Evolutionary conservation across 176 grass and related monocot genomes (phyloP).

Genomic region (Phragmites australis): DNA sequence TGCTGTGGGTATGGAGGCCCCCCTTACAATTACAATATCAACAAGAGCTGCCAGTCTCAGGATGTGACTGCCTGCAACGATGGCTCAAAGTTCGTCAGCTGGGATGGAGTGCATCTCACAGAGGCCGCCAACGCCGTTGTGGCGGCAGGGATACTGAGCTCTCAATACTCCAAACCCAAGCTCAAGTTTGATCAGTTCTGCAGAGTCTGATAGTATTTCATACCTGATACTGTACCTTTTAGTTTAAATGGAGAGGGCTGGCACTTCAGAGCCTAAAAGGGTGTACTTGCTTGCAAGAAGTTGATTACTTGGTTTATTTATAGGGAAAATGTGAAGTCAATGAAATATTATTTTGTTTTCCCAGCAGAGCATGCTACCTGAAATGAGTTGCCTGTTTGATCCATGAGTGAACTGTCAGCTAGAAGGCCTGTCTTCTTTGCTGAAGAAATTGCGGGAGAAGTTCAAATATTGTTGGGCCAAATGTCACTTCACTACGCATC

Average conservation of each 20-base stretch:
- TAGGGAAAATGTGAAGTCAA: not conserved
- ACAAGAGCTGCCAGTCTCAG: conserved; percentile 33
- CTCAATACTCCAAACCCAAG: conserved; percentile 47
- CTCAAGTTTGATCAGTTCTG: conserved; percentile 70
- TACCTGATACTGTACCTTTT: not conserved
- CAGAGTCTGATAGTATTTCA: conserved; percentile 38
- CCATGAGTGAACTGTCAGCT: not conserved
- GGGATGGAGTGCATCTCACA: conserved; percentile 55
- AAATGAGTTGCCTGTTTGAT: not conserved
- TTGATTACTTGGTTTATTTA: not conserved
- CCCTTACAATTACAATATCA: conserved; percentile 62
- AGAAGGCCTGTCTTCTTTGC: not conserved
- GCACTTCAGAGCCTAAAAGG: conserved; percentile 8
- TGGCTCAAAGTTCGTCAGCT: conserved; percentile 48
- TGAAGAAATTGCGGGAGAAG: not conserved
- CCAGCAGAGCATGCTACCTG: not conserved
- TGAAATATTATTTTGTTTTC: not conserved
- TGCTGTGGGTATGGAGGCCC: conserved; percentile 73
- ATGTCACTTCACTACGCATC: not conserved
- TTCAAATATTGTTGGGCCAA: not conserved
- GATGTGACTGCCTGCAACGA: conserved; percentile 33
- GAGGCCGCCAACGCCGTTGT: conserved; percentile 37
- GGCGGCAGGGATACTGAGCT: conserved; percentile 39
- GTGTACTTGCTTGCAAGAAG: not conserved
- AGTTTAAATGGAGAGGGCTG: not conserved